Evolutionary conservation across 768 basidiomycete genomes (phyloP), one percentile per base, ranked within the genome.

Genomic region (Lenzites betulinus): DNA sequence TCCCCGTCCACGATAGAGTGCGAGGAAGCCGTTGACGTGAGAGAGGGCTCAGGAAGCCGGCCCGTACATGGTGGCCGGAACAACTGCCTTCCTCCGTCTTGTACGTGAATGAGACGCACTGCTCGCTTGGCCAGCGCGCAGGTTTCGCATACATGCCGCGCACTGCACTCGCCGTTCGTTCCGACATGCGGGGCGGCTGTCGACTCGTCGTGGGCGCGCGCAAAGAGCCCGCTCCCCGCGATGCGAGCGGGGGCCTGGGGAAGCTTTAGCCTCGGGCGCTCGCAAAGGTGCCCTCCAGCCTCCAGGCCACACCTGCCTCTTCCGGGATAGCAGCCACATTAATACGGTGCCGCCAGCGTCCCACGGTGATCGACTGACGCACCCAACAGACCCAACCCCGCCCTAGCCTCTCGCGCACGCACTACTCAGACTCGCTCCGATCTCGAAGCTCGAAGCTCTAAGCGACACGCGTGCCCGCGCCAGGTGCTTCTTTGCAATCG

Each of bases 11-110:
- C 39, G 13, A 16, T 38, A 35, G 39, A 9, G 35, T 49, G 23
- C 48, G 39, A 30, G 22, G 56, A 33, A 50, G 48, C 56, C 12
- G 25, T 33, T 12, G 30, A 23, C 56, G 56, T 58, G 56, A 50
- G 56, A 58, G 56, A n/a, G 38, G 4, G 48, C 48, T 39, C 48
- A 58, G 48, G 48, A 50, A 33, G 28, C 56, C 56, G 56, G 56
- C 6, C 56, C 56, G 56, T 58, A 58, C 15, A 30, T 42, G 48
- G 56, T 50, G 38, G 39, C 56, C 56, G 56, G 56, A 58, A 50
- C 56, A 58, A 43, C 13, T 20, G 38, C 11, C 48, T 58, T 42
- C 39, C 25, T 49, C 16, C 23, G 36, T 20, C 36, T 50, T 51
- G 56, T 58, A 58, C 56, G 56, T 58, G 48, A 50, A 20, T 39